Percentiles rank a stretch among this genome's conserved stretches.
phyloP scores from a whole-genome alignment of 1,139 yeast genomes.

The Lodderomyces jiufengensis region DNA sequence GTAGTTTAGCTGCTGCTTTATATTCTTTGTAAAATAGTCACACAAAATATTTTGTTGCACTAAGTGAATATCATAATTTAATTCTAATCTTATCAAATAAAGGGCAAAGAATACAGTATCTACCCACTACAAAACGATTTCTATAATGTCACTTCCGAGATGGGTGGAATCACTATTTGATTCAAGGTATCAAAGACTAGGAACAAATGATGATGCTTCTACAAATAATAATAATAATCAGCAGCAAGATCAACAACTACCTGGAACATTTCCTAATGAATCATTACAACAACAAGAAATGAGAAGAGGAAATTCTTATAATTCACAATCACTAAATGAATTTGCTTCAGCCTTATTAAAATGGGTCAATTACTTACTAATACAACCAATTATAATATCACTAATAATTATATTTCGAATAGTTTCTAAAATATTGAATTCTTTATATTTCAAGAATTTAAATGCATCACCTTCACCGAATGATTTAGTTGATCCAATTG shows the following conservation, averaged over 20 bases:
- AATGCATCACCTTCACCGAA: conserved; percentile 1
- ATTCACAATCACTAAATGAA: conserved; percentile 1
- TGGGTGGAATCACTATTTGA: too few relatives aligned
- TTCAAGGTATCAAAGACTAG: background rate
- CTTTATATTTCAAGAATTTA: conserved; percentile 27
- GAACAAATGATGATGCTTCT: background rate
- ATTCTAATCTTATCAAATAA: too few relatives aligned
- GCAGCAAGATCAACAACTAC: conserved; percentile 5
- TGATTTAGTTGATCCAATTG: conserved; percentile 26
- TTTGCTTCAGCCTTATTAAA: background rate
- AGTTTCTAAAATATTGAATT: conserved; percentile 22
- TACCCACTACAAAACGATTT: too few relatives aligned
- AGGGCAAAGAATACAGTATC: too few relatives aligned
- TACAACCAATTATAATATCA: conserved; percentile 29
- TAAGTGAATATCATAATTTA: too few relatives aligned
- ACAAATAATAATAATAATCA: conserved; percentile 1
- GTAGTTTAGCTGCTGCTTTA: too few relatives aligned
- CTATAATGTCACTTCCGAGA: too few relatives aligned
- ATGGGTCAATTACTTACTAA: conserved; percentile 20
- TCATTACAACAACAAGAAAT: background rate
- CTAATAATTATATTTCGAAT: conserved; percentile 23
- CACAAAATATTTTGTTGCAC: too few relatives aligned
- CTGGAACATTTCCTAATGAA: conserved; percentile 10
- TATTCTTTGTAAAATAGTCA: too few relatives aligned
- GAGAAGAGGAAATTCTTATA: background rate